Percentiles rank a stretch among this genome's conserved stretches.
phyloP scores from a whole-genome alignment of 345 rosid species.

The Moringa oleifera region DNA sequence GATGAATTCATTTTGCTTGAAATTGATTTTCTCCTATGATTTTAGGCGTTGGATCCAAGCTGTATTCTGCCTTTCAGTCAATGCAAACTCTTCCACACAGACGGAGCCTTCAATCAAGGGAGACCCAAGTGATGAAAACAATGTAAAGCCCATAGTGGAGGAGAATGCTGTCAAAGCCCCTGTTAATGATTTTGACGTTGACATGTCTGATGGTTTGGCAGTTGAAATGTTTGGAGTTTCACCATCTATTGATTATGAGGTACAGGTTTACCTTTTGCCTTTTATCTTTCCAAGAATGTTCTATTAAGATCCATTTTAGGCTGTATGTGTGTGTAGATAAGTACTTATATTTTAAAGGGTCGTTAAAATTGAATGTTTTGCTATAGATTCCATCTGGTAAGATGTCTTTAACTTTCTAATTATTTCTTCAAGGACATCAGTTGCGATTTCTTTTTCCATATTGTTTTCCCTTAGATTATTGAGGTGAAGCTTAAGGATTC shows the following conservation, averaged over 20 bases:
- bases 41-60: conserved; percentile 92
- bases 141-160: conserved; percentile 16
- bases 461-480: conserved; percentile 32
- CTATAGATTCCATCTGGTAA: not conserved
- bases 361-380: not conserved
- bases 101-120: conserved; percentile 22
- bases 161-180: conserved; percentile 18
- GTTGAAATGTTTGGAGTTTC: conserved; percentile 70
- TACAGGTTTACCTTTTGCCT: conserved; percentile 17
- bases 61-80: conserved; percentile 43
- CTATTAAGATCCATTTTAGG: too few relatives aligned
- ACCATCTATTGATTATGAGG: conserved; percentile 53
- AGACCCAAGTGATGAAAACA: conserved; percentile 22
- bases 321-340: too few relatives aligned
- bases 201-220: conserved; percentile 76
- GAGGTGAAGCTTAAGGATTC: conserved; percentile 38
- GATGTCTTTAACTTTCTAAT: not conserved
- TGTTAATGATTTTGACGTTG: conserved; percentile 39
- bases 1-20: not conserved
- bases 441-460: conserved; percentile 1
- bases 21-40: conserved; percentile 6
- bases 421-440: not conserved
- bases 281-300: too few relatives aligned
- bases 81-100: conserved; percentile 12
- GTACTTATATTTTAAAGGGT: not conserved